These are phyloP conservation scores for Selenicereus undatus DNA, from an alignment of 148 eudicot species.

Conservation along the genomic window DNA sequence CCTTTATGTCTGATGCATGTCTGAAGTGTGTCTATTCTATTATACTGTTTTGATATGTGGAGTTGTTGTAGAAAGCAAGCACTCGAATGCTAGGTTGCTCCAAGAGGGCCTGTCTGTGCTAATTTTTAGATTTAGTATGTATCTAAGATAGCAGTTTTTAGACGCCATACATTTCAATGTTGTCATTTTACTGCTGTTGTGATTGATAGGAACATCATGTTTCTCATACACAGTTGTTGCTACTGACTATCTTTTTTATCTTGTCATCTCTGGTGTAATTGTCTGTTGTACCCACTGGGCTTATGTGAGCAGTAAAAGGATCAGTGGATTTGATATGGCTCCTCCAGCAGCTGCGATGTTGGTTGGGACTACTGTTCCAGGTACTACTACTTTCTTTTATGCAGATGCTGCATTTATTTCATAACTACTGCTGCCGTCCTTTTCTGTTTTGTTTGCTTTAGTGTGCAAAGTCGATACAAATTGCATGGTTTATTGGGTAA, in stretches of 20 bases:
- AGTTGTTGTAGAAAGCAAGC: too few species aligned
- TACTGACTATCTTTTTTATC: background rate
- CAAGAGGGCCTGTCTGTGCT: background rate
- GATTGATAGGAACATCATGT: background rate
- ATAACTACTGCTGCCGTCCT: slow-evolving; percentile 40
- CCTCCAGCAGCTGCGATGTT: slow-evolving; percentile 82
- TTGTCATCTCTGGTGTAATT: background rate
- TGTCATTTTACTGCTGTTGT: background rate
- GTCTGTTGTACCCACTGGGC: background rate
- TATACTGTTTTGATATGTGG: too few species aligned
- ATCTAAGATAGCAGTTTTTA: background rate
- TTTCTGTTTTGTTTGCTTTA: slow-evolving; percentile 49
- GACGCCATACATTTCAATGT: background rate
- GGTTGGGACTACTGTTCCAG: slow-evolving; percentile 58
- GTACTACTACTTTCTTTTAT: slow-evolving; percentile 38
- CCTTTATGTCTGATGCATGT: too few species aligned
- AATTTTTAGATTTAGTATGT: background rate
- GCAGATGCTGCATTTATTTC: slow-evolving; percentile 25
- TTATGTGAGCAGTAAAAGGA: slow-evolving; percentile 71
- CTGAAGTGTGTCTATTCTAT: too few species aligned
- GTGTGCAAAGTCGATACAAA: slow-evolving; percentile 74
- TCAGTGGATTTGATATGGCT: slow-evolving; percentile 98
- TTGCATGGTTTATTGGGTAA: slow-evolving; percentile 91
- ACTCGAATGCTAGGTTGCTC: background rate
- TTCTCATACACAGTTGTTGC: background rate